Base-by-base conservation (phyloP, 1,139 yeast species). In the Protomyces gravidus region DNA sequence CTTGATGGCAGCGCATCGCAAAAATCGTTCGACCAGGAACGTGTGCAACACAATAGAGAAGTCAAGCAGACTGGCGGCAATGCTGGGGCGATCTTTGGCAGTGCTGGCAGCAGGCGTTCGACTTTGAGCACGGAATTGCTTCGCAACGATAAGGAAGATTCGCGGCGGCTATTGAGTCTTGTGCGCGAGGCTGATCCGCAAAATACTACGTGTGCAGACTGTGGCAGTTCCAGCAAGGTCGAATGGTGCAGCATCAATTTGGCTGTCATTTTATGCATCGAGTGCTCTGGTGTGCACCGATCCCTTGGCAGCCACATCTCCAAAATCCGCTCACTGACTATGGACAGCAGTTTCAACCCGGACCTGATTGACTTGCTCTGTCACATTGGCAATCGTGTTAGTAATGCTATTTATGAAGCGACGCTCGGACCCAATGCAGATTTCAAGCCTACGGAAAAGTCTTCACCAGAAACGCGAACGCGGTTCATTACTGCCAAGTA, bases 211-310 rank as follows among this genome's bases (percentile, higher is more conserved):
- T 90, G 97, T 71, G 86, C 89, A 9, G 97, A 90, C 68, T 90
- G 97, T 75, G 85, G 85, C 0, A 67, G 73, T 0, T 81, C 79
- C 7, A 73, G 79, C 32, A 68, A 69, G 45, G 95, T 88, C 7
- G 97, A 89, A 67, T 90, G 97, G 97, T 80, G 90, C 3, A 86
- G 96, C 0, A 76, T 89, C 64, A 90, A 87, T 68, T 73, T 85
- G 55, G 73, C 89, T 61, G 82, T 83, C 25, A 81, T 86, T 9
- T 76, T 90, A 45, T 90, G 97, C 71, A 84, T 89, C 45, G 83
- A 85, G 52, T 90, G 97, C 68, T 85, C 96, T 0, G 81, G 81
- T 1, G 76, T 78, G 0, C 97, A 90, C 71, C 79, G 94, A 64
- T 80, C 87, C 33, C 73, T 90, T 63, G 95, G 95, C 0, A 73